These are phyloP conservation scores for Botryosphaeria dothidea DNA, from an alignment of 2,329 filamentous ascomycete species.

Conservation along the genomic window DNA sequence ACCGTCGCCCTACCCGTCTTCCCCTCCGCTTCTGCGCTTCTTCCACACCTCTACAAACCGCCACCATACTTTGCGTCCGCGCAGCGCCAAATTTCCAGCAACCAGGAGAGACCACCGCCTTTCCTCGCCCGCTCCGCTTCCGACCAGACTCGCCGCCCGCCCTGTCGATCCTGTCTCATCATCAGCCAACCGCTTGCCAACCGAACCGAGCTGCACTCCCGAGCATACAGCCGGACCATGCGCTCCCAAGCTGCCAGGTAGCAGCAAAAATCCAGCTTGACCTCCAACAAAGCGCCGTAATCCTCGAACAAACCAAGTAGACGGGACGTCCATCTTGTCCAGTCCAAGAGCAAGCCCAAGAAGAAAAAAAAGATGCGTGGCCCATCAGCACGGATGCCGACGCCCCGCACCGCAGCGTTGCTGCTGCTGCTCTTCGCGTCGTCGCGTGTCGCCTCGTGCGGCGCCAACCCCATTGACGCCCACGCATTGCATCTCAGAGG, in stretches of 20 bases:
- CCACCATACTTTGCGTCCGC: too few relatives aligned
- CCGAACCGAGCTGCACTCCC: background rate
- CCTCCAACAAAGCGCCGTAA: too few relatives aligned
- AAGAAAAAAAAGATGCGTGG: background rate
- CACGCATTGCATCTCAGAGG: background rate
- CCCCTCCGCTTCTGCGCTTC: background rate
- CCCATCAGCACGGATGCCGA: background rate
- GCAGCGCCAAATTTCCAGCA: too few relatives aligned
- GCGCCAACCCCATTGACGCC: background rate
- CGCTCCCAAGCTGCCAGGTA: background rate
- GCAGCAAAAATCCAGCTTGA: background rate
- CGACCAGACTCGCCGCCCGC: background rate
- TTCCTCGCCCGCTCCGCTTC: background rate
- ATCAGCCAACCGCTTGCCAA: background rate
- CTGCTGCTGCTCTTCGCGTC: background rate
- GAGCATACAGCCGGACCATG: background rate
- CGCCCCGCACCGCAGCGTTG: background rate
- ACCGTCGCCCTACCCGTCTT: background rate
- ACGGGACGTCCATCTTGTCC: too few relatives aligned
- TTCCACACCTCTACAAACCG: background rate
- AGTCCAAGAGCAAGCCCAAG: background rate
- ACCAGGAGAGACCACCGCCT: background rate
- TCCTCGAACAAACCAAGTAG: background rate
- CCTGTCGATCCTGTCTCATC: constrained; percentile 14
- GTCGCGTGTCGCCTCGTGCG: background rate